Base-by-base conservation (phyloP, 108 stramenopile genomes). In the Chaetoceros tenuissimus region DNA sequence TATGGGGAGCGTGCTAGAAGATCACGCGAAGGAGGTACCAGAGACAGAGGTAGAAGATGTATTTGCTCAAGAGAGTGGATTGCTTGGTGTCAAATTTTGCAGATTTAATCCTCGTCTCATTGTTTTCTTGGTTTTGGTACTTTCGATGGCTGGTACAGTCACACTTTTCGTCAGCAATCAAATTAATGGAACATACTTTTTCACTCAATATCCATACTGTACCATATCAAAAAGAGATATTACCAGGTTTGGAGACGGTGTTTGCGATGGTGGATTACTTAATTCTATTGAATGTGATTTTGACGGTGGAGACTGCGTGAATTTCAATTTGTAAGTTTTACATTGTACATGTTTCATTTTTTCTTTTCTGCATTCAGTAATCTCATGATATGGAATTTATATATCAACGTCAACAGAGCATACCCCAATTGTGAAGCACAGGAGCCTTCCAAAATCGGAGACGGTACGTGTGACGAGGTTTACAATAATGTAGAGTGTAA, bases 281-380 rank as follows among this genome's bases (percentile, higher is more conserved):
- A 30, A 54, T 29, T 26, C 53, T 31, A 25, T 29, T 29, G 28
- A 22, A 18, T 54, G 53, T 29, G 53, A 25, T 17, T 54, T 19
- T 19, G 53, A 54, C 17, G 53, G 25, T 19, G 53, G 53, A 26
- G 53, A 54, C 25, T 54, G 53, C 53, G 17, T 54, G 5, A 29
- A 22, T 5, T 54, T 54, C 53, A 54, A 54, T 31, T 13, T 40
- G n/a, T n/a, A n/a, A n/a, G n/a, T n/a, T n/a, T n/a, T n/a, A n/a
- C n/a, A n/a, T n/a, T n/a, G n/a, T n/a, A n/a, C n/a, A n/a, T n/a
- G n/a, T n/a, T n/a, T n/a, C n/a, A n/a, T n/a, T n/a, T n/a, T n/a
- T n/a, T n/a, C n/a, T n/a, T n/a, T n/a, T n/a, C n/a, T n/a, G n/a
- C n/a, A n/a, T n/a, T n/a, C n/a, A n/a, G n/a, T n/a, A n/a, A n/a